Evolutionary conservation across 768 basidiomycete species (phyloP).

Genomic region (Hemileccinum impolitum): DNA sequence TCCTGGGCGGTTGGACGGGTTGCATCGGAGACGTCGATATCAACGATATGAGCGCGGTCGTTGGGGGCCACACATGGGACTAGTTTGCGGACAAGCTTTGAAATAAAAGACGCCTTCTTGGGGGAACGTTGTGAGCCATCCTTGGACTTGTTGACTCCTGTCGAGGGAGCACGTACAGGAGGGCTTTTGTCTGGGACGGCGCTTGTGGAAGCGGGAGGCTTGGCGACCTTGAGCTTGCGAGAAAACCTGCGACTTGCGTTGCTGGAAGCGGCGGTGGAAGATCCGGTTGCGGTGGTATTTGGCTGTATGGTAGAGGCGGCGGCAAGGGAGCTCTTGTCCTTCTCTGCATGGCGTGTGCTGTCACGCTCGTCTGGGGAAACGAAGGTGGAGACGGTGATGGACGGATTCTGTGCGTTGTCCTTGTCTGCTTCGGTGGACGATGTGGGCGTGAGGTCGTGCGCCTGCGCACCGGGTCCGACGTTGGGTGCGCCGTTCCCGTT

Average conservation of each 20-base stretch:
- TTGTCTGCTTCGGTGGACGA: conserved; percentile 37
- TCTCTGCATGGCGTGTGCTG: conserved; percentile 30
- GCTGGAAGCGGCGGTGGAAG: conserved; percentile 21
- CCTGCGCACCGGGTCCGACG: conserved; percentile 22
- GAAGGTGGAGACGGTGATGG: conserved; percentile 33
- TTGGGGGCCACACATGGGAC: conserved; percentile 65
- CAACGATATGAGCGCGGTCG: conserved; percentile 41
- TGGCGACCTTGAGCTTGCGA: conserved; percentile 24
- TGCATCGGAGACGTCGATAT: conserved; percentile 34
- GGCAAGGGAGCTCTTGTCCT: conserved; percentile 45
- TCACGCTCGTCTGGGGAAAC: conserved; percentile 33
- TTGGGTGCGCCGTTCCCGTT: conserved; percentile 25
- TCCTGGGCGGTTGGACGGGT: conserved; percentile 18
- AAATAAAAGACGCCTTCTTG: conserved; percentile 53
- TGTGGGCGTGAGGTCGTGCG: conserved; percentile 28
- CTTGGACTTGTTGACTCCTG: conserved; percentile 33
- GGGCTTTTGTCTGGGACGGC: conserved; percentile 25
- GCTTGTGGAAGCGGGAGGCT: conserved; percentile 14
- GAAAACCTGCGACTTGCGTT: conserved; percentile 28
- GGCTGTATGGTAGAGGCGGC: conserved; percentile 43
- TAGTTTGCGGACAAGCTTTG: conserved; percentile 56
- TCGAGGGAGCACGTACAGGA: conserved; percentile 33
- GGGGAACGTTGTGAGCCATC: conserved; percentile 32
- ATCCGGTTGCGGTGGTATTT: conserved; percentile 28
- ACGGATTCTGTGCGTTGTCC: conserved; percentile 34